Evolutionary conservation across 805 yeast species (phyloP).

Genomic region (Pichia gijzeniarum): DNA sequence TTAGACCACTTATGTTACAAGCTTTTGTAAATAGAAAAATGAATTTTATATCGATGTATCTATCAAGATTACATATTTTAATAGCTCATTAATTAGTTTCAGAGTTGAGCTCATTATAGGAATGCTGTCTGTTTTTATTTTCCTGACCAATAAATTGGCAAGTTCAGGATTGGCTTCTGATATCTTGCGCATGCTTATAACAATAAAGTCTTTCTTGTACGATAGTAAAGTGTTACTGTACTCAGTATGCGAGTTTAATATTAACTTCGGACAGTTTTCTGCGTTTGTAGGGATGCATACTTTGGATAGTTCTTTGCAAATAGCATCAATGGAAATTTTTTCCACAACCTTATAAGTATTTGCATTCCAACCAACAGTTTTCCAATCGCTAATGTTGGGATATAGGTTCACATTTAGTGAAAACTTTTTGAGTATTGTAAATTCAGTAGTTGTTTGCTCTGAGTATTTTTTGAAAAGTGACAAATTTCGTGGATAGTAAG

Average conservation of each 20-base stretch:
- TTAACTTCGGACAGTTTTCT: not conserved
- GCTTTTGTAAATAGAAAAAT: no score
- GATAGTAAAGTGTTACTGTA: not conserved
- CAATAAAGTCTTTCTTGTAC: not conserved
- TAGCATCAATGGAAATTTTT: not conserved
- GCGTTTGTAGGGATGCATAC: not conserved
- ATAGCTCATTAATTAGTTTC: not conserved
- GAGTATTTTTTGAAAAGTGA: not conserved
- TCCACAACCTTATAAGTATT: constrained; percentile 4
- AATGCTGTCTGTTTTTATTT: not conserved
- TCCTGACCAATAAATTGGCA: not conserved
- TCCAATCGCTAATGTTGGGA: constrained; percentile 2
- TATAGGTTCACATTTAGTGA: not conserved
- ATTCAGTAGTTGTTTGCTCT: not conserved
- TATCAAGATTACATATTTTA: not conserved
- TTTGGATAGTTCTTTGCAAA: not conserved
- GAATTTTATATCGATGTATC: not conserved
- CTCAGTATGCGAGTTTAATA: not conserved
- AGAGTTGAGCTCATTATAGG: not conserved
- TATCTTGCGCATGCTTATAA: not conserved
- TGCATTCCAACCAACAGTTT: constrained; percentile 6
- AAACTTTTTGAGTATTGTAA: not conserved
- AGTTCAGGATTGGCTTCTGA: not conserved
- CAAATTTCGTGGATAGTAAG: constrained; percentile 3
- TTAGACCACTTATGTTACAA: no score